These are phyloP conservation scores for Boletus sp. DNA, from an alignment of 768 basidiomycete genomes.

Conservation along the genomic window DNA sequence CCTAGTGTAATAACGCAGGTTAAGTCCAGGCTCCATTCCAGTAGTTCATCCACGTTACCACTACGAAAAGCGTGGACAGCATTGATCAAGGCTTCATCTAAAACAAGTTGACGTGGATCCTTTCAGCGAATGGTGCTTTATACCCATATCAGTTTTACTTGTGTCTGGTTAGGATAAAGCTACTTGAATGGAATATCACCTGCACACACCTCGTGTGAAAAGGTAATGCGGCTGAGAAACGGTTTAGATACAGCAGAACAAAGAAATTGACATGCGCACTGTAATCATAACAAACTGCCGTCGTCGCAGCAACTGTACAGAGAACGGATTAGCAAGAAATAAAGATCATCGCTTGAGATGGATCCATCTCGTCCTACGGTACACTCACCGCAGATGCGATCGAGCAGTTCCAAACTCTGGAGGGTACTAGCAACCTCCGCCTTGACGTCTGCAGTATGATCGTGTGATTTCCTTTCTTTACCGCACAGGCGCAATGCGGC, in stretches of 20 bases:
- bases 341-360: neutral
- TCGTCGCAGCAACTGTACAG: neutral
- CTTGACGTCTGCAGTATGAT: too few species aligned
- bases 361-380: neutral
- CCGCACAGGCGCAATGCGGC: slow-evolving; percentile 32
- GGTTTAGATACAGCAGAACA: neutral
- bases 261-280: neutral
- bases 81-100: slow-evolving; percentile 11
- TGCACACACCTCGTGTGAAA: neutral
- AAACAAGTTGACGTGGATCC: neutral
- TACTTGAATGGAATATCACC: neutral
- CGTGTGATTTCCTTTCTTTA: slow-evolving; percentile 31
- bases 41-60: neutral
- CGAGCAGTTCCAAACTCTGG: too few species aligned
- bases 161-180: neutral
- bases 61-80: slow-evolving; percentile 10
- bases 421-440: too few species aligned
- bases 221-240: neutral
- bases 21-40: neutral
- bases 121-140: neutral
- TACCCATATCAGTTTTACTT: slow-evolving; percentile 7
- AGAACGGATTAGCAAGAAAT: too few species aligned
- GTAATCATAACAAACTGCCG: neutral
- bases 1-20: neutral
- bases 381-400: neutral